Base-by-base conservation (phyloP, 2,329 filamentous ascomycete genomes). In the Rutstroemia sp. region DNA sequence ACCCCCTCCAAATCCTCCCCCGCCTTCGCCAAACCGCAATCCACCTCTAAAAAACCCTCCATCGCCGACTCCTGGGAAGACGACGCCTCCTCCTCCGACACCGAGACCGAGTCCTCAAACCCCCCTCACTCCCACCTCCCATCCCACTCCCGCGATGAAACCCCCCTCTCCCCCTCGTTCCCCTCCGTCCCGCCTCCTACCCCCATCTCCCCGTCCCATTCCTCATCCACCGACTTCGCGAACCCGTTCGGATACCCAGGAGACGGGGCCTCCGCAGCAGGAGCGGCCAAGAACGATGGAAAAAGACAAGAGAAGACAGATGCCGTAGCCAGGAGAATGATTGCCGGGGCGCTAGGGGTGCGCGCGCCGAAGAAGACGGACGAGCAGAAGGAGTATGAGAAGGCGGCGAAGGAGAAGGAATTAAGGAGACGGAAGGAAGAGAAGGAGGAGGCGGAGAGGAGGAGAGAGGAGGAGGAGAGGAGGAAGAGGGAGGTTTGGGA, bases 401-500 rank as follows among this genome's bases (percentile, higher is more conserved):
- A 23, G 23, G 23, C 23, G 23, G 23, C 23, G 23, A 23, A 5
- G 3, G 88, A 95, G 72, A 88, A 92, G 73, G 92, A 96, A 77
- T 84, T 83, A 66, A 91, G 84, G 75, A 81, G 82, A 64, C 76
- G 84, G 58, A 88, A 92, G 57, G 80, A 83, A 64, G 89, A 92
- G 70, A 84, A 78, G 67, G 81, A 82, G 57, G 82, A 84, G 71
- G 80, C 73, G 64, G 73, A 75, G 61, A 78, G 75, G 65, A 79
- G 80, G 61, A 82, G 82, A 65, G 81, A 86, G 66, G 82, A 83
- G 37, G 76, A 76, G 47, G 87, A 92, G 69, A 82, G 78, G 71
- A 86, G 87, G n/a, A 95, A 87, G 77, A 80, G 80, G 59, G 85
- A 88, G n/a, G 78, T 96, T 25, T 97, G 94, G 94, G 86, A 94